Evolutionary conservation across 176 grass and related monocot species (phyloP), one percentile per base, ranked within the genome.

Genomic region (Miscanthus lutarioriparius): DNA sequence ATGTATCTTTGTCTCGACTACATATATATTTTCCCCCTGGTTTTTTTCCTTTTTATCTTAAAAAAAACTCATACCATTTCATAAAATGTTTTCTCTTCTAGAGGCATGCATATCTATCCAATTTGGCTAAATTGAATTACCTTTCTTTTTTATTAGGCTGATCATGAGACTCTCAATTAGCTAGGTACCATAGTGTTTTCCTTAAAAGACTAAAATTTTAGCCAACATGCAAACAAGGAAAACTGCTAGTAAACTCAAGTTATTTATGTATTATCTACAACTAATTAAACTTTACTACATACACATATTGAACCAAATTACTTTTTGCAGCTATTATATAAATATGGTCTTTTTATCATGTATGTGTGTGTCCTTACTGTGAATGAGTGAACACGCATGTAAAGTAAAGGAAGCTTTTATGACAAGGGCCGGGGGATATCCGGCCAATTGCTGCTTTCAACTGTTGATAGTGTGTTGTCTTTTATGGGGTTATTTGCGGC

Each of bases 401-500:
- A 82, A 87, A 77, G 86, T 41, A 76, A 72, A 59, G 28, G 48
- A 82, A 76, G 63, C 72, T 67, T 67, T 82, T 30, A 87, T 66
- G 85, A 76, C 80, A 41, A 69, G 71, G 25, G 71, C 48, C 56
- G 56, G 56, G 9, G 35, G 75, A 82, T 76, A 69, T 87, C 36
- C 62, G 25, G 12, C 12, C 62, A 28, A 82, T 87, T 37, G 47
- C 80, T 75, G 74, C 80, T 86, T 78, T 86, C 32, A 22, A 90
- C 48, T 83, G 80, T 80, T 87, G n/a, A 13, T 40, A 49, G 48
- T 51, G 61, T 63, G 80, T 75, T 74, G 48, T 87, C n/a, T n/a
- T n/a, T n/a, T n/a, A n/a, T n/a, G n/a, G n/a, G n/a, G n/a, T n/a
- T n/a, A n/a, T n/a, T 89, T 86, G 79, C 17, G 65, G 13, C 33